Conservation (phyloP, 2,329 filamentous ascomycete species). For the Trichophyton schoenleinii region DNA sequence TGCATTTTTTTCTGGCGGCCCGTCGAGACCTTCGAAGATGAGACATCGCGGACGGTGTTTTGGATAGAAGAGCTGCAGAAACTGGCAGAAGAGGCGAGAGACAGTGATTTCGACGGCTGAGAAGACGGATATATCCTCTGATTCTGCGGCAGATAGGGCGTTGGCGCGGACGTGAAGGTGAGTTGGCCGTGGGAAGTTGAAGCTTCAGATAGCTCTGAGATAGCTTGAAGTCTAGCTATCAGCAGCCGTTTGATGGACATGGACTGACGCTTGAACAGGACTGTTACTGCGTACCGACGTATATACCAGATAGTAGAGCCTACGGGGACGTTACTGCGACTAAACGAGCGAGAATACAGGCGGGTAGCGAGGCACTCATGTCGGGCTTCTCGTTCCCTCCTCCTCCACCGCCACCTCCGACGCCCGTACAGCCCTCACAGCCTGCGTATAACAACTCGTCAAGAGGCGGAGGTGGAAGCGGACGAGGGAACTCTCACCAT, state of each 20-base stretch:
- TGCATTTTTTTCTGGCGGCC: neutral
- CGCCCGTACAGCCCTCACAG: constrained; percentile 19
- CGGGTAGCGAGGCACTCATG: constrained; percentile 20
- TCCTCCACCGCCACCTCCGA: constrained; percentile 32
- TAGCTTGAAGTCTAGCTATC: no score
- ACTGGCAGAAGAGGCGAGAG: neutral
- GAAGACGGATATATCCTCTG: no score
- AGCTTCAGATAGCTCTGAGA: no score
- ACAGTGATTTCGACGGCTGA: neutral
- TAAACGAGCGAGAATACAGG: neutral
- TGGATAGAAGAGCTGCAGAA: neutral
- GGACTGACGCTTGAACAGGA: no score
- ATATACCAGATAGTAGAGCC: no score
- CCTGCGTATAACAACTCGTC: constrained; percentile 10
- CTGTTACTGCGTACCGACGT: no score
- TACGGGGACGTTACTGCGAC: no score
- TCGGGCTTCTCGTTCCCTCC: constrained; percentile 35
- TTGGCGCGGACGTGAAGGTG: no score
- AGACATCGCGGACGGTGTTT: neutral
- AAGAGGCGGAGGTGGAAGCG: constrained; percentile 21
- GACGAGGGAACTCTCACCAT: neutral
- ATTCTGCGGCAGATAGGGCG: no score
- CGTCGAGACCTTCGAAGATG: neutral
- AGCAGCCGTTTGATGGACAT: no score
- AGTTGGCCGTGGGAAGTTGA: no score